Conservation (phyloP, 768 basidiomycete species). For the Harrya chromipes region DNA sequence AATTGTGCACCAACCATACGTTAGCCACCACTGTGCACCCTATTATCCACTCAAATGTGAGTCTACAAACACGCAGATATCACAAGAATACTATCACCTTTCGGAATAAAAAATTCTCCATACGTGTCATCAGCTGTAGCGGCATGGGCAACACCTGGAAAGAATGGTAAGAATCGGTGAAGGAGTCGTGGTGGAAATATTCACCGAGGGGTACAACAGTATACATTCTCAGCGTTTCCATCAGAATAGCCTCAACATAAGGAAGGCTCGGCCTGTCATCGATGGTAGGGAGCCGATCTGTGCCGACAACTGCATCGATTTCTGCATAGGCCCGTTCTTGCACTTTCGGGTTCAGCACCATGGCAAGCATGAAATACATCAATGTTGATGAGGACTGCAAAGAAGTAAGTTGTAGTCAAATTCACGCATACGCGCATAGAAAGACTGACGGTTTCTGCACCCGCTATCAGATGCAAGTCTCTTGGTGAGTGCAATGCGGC, state of each 20-base stretch:
- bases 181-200: neutral
- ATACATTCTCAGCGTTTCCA: neutral
- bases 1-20: constrained; percentile 26
- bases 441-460: constrained; percentile 17
- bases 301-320: neutral
- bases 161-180: neutral
- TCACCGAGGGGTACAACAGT: neutral
- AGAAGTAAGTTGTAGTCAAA: neutral
- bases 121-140: constrained; percentile 25
- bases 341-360: neutral
- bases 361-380: neutral
- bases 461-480: constrained; percentile 6
- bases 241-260: neutral
- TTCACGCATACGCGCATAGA: neutral
- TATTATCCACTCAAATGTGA: constrained; percentile 16
- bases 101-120: constrained; percentile 40
- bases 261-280: neutral
- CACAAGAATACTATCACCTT: constrained; percentile 20
- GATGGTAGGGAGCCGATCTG: neutral
- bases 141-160: constrained; percentile 25
- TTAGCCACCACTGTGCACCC: constrained; percentile 26
- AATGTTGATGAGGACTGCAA: neutral
- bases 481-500: neutral
- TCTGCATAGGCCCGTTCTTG: neutral
- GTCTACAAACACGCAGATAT: neutral